Evolutionary conservation across 2,329 filamentous ascomycete genomes (phyloP).

Genomic region (Trichoderma sp.): DNA sequence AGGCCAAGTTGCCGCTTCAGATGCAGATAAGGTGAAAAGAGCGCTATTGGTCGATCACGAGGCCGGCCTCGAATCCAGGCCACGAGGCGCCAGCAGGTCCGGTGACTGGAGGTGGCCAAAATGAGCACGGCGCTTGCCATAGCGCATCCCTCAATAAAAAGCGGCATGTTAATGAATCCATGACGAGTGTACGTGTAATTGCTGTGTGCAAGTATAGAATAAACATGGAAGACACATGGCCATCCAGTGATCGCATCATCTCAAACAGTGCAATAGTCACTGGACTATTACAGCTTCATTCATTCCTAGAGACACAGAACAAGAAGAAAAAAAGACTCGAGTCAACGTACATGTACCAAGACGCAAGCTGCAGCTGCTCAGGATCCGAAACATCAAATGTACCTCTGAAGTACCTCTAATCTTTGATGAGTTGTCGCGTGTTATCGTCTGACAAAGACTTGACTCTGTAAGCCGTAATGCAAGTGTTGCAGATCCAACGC

Average conservation of each 20-base stretch:
- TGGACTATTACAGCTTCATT: background rate
- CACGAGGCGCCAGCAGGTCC: conserved; percentile 17
- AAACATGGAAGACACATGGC: background rate
- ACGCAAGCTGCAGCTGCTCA: background rate
- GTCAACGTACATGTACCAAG: background rate
- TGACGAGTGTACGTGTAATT: background rate
- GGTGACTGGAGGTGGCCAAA: conserved; percentile 16
- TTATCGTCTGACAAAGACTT: background rate
- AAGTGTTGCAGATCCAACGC: background rate
- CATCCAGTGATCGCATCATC: background rate
- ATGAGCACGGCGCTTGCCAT: background rate
- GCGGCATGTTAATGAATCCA: background rate
- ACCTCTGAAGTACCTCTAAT: background rate
- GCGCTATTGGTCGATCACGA: conserved; percentile 23
- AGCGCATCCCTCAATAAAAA: background rate
- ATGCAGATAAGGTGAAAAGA: conserved; percentile 8
- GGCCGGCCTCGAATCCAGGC: conserved; percentile 11
- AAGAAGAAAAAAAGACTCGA: background rate
- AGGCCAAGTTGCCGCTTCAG: background rate
- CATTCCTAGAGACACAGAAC: background rate
- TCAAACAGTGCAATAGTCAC: background rate
- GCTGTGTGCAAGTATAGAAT: background rate
- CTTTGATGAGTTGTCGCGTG: background rate
- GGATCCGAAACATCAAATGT: background rate
- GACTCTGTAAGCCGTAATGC: background rate